These are phyloP conservation scores for Magnolia officinalis DNA, from an alignment of 164 flowering plant species.

Conservation along the genomic window DNA sequence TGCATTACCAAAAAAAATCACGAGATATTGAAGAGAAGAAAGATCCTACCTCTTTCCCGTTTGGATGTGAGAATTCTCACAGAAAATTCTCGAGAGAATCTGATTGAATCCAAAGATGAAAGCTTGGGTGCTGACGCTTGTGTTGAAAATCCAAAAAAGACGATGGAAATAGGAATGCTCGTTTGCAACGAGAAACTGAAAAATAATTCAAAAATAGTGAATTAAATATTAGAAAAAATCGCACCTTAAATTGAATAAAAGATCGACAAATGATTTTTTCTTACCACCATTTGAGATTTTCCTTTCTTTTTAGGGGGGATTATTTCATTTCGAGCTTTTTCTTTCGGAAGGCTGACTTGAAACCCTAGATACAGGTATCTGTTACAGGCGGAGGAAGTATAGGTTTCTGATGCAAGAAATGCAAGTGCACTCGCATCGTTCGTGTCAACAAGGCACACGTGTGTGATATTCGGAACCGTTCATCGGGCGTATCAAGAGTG, in stretches of 20 bases:
- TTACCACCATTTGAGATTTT: constrained; percentile 7
- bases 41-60: constrained; percentile 8
- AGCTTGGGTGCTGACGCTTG: constrained; percentile 12
- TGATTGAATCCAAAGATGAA: constrained; percentile 12
- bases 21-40: background rate
- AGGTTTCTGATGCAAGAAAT: no score
- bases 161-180: constrained; percentile 20
- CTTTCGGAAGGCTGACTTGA: background rate
- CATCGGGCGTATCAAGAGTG: no score
- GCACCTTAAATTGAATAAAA: background rate
- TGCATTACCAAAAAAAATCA: background rate
- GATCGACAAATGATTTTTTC: background rate
- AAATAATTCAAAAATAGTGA: background rate
- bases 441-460: no score
- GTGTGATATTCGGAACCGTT: no score
- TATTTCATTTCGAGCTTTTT: background rate
- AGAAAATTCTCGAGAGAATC: constrained; percentile 13
- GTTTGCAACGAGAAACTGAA: constrained; percentile 17
- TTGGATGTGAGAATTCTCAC: constrained; percentile 2
- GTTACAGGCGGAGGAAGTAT: no score
- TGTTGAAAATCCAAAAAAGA: constrained; percentile 12
- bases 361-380: no score
- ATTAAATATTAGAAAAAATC: background rate
- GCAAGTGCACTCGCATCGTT: no score
- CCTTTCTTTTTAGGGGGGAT: background rate